These are phyloP conservation scores for Codiaeum variegatum DNA, from an alignment of 441 rosid species.

Conservation along the genomic window DNA sequence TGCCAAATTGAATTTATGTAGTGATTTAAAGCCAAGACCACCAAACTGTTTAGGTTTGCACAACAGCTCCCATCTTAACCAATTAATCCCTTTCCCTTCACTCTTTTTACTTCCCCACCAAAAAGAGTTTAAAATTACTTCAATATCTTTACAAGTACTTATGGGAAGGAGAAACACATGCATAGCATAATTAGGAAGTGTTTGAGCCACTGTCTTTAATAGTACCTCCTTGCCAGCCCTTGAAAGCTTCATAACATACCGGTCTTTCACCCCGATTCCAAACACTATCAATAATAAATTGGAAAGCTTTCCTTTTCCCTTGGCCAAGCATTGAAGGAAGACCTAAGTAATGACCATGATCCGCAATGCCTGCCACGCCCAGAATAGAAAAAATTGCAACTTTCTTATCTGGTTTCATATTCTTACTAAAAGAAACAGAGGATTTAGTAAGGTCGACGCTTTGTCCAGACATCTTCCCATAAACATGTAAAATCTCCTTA, in stretches of 20 bases:
- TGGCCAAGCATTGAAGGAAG: neutral
- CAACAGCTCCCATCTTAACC: neutral
- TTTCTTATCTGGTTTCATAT: neutral
- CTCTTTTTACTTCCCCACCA: neutral
- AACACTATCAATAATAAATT: neutral
- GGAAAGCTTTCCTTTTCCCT: neutral
- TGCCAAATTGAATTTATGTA: neutral
- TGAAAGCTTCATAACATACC: neutral
- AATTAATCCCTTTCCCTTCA: neutral
- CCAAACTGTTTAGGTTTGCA: neutral
- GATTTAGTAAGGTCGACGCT: too few species aligned
- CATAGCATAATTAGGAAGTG: neutral
- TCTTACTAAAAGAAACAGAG: too few species aligned
- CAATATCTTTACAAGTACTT: neutral
- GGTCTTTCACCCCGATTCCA: neutral
- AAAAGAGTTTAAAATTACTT: neutral
- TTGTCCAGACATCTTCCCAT: too few species aligned
- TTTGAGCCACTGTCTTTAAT: neutral
- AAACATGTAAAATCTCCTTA: too few species aligned
- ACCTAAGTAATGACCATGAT: neutral
- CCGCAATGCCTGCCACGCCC: neutral
- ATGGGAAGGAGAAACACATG: neutral
- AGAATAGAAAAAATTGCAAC: neutral
- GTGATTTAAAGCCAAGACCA: neutral
- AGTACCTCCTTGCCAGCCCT: neutral